These are phyloP conservation scores for Ramaria rubella DNA, from an alignment of 768 basidiomycete genomes.

Conservation along the genomic window DNA sequence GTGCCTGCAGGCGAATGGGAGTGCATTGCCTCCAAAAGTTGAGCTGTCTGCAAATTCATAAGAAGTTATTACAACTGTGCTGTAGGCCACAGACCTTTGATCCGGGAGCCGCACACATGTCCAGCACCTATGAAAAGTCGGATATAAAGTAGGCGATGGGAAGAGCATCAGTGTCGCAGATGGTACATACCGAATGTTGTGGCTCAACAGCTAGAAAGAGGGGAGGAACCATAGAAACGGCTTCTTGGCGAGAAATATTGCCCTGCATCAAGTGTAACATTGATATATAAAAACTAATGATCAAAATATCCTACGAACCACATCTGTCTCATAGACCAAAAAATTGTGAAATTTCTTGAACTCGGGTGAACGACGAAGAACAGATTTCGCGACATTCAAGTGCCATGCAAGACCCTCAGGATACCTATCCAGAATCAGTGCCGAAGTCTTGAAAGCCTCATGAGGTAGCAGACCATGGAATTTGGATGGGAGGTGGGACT, in stretches of 20 bases:
- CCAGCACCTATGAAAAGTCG: slow-evolving; percentile 56
- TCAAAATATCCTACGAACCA: slow-evolving; percentile 47
- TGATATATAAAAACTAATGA: neutral
- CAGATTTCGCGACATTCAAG: slow-evolving; percentile 84
- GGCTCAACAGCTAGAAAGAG: slow-evolving; percentile 92
- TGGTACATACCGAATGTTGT: slow-evolving; percentile 61
- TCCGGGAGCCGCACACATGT: slow-evolving; percentile 98
- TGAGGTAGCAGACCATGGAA: slow-evolving; percentile 59
- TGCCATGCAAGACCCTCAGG: slow-evolving; percentile 96
- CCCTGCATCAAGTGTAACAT: slow-evolving; percentile 45
- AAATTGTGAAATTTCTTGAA: slow-evolving; percentile 96
- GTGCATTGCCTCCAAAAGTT: slow-evolving; percentile 93
- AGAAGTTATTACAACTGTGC: neutral
- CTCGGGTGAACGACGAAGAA: slow-evolving; percentile 78
- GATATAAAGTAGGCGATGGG: neutral
- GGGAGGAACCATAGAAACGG: slow-evolving; percentile 98
- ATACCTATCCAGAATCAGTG: slow-evolving; percentile 53
- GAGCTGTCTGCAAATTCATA: slow-evolving; percentile 61
- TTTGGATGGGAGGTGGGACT: slow-evolving; percentile 72
- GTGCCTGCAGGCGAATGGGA: slow-evolving; percentile 47
- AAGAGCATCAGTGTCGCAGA: neutral
- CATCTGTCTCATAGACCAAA: slow-evolving; percentile 96
- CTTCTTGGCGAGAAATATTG: slow-evolving; percentile 93
- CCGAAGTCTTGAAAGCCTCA: slow-evolving; percentile 12
- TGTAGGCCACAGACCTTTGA: slow-evolving; percentile 58